These are phyloP conservation scores for Jacaranda mimosifolia DNA, from an alignment of 257 asterid species.

Conservation along the genomic window DNA sequence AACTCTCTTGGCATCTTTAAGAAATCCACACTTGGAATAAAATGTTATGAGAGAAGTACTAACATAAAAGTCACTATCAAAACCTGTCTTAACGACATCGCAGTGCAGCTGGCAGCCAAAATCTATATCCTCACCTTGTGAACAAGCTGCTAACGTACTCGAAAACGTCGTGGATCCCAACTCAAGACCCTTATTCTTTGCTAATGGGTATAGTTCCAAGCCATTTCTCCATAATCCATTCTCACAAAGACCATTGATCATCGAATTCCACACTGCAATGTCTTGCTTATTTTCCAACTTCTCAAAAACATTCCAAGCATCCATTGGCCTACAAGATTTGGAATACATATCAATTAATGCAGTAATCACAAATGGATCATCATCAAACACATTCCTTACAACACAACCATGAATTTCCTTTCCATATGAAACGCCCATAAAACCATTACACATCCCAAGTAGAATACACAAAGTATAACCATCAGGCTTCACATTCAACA, in stretches of 20 bases:
- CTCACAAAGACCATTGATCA: constrained; percentile 73
- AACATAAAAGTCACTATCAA: constrained; percentile 68
- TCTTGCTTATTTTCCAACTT: constrained; percentile 47
- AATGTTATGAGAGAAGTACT: constrained; percentile 77
- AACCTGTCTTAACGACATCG: constrained; percentile 72
- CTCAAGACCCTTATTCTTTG: constrained; percentile 56
- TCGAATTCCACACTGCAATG: constrained; percentile 74
- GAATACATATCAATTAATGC: constrained; percentile 78
- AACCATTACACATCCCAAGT: constrained; percentile 54
- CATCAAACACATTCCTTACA: constrained; percentile 52
- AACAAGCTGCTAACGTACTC: constrained; percentile 66
- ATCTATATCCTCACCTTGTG: constrained; percentile 55
- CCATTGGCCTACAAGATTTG: constrained; percentile 49
- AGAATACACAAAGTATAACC: constrained; percentile 80
- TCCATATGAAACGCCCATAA: constrained; percentile 44
- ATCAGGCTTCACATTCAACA: constrained; percentile 67
- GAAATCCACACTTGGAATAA: constrained; percentile 66
- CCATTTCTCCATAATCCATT: constrained; percentile 70
- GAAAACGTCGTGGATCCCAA: constrained; percentile 70
- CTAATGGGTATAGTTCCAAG: constrained; percentile 56
- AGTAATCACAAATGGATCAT: constrained; percentile 71
- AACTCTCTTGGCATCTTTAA: constrained; percentile 60
- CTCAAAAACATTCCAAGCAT: constrained; percentile 74
- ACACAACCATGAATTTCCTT: constrained; percentile 74
- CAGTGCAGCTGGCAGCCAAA: constrained; percentile 74